Conservation (phyloP, 768 basidiomycete genomes). For the Lactarius evosmus region DNA sequence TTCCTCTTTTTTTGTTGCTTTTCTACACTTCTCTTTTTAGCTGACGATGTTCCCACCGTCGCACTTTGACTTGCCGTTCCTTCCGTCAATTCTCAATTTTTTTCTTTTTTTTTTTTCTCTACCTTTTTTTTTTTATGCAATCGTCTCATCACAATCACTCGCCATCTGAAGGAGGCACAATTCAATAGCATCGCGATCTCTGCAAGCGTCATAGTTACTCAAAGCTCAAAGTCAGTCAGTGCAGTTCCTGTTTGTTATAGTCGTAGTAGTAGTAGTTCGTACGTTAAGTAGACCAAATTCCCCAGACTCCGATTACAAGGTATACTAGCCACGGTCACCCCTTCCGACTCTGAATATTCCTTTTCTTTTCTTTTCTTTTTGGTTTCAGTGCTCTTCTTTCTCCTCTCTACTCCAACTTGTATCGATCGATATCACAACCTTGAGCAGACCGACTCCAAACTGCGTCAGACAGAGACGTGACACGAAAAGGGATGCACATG, state of each 20-base stretch:
- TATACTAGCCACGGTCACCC: conserved; percentile 24
- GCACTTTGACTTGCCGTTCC: background rate
- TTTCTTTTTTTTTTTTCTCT: conserved; percentile 34
- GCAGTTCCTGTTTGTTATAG: conserved; percentile 17
- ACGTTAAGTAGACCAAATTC: conserved; percentile 22
- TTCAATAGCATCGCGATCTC: conserved; percentile 31
- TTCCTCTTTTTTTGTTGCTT: conserved; percentile 4
- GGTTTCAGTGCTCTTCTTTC: background rate
- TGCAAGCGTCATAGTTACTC: conserved; percentile 26
- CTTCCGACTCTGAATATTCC: background rate
- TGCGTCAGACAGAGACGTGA: background rate
- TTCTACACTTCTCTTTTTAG: conserved; percentile 1
- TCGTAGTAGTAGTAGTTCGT: conserved; percentile 22
- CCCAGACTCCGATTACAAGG: conserved; percentile 18
- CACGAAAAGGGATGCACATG: no score
- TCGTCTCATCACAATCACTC: conserved; percentile 31
- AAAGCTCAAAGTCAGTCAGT: conserved; percentile 18
- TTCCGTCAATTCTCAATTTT: conserved; percentile 41
- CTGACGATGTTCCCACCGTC: conserved; percentile 29
- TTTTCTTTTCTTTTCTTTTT: conserved; percentile 3
- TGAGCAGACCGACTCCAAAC: conserved; percentile 16
- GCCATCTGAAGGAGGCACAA: conserved; percentile 75
- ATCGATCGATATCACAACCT: conserved; percentile 22
- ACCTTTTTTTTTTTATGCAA: conserved; percentile 15
- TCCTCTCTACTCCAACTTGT: conserved; percentile 10